Evolutionary conservation across 2,329 filamentous ascomycete genomes (phyloP), one percentile per base, ranked within the genome.

Genomic region (Hymenoscyphus salicellus): DNA sequence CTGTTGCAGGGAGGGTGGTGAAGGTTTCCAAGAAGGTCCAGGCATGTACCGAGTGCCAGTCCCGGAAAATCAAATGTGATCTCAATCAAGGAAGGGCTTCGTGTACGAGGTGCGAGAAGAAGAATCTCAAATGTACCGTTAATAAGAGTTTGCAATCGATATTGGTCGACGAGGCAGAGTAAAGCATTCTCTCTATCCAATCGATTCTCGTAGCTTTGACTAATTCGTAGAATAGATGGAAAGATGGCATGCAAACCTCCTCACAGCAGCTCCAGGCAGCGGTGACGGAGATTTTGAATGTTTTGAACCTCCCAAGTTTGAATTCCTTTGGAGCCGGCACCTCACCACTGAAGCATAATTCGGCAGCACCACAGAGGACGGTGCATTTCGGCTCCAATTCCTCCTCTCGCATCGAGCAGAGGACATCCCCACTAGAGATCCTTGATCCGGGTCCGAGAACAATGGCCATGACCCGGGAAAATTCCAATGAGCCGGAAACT

Each of bases 81-180:
- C 46, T 69, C 33, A 57, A 81, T 65, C 58, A 60, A 49, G 41
- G 69, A 75, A 6, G 78, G 10, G 20, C 11, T 28, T 43, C 38
- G 28, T 85, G 83, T 72, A 78, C 77, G 8, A 79, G 83, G 69
- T 85, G 83, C 68, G 72, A 77, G 36, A 80, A 81, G 49, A 79
- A 81, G 28, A 80, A 81, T 10, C 76, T 84, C 49, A 79, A 81
- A 65, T 85, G 83, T 69, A 76, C 83, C 8, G 80, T 84, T 38
- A 84, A 85, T 69, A 82, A 84, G 72, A 84, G 82, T 70, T 79
- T 83, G 23, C 83, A 85, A 70, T 83, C 82, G 63, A 80, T 85
- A 55, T 77, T 84, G 23, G 81, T 84, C 57, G 81, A 83, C 60
- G 83, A 84, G 74, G 78, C 80, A 67, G 76, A 80, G 78, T 83